A percentile compares a stretch with the other conserved stretches of the same genome.
Conservation (phyloP, 352 stramenopile species). For the Thalassiosira pacifica region DNA sequence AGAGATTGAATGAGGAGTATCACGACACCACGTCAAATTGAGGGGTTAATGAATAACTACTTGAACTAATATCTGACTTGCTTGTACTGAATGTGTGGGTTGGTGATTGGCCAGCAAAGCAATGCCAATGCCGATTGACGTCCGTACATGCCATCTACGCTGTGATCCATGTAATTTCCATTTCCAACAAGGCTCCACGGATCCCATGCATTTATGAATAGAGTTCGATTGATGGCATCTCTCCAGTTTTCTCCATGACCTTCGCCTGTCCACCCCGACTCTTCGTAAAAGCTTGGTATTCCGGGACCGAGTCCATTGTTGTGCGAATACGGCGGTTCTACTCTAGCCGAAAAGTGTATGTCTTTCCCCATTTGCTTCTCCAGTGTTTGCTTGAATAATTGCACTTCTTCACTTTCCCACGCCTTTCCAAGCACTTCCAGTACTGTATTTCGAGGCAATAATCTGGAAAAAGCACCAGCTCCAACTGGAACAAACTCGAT, state of each 20-base stretch:
- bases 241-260: slow-evolving; percentile 20
- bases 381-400: slow-evolving; percentile 18
- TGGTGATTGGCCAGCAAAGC: slow-evolving; percentile 40
- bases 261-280: slow-evolving; percentile 25
- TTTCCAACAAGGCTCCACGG: slow-evolving; percentile 33
- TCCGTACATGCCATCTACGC: slow-evolving; percentile 31
- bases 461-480: slow-evolving; percentile 10
- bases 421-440: slow-evolving; percentile 16
- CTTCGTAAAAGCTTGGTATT: slow-evolving; percentile 34
- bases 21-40: too few species aligned
- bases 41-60: too few species aligned
- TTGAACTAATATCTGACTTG: slow-evolving; percentile 11
- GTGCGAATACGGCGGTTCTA: slow-evolving; percentile 18
- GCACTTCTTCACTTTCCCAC: slow-evolving; percentile 27
- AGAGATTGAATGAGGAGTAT: too few species aligned
- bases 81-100: slow-evolving; percentile 28
- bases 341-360: slow-evolving; percentile 16
- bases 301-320: slow-evolving; percentile 29
- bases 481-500: slow-evolving; percentile 32
- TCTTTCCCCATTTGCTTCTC: slow-evolving; percentile 10
- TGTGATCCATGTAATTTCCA: slow-evolving; percentile 36
- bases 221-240: slow-evolving; percentile 21
- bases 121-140: slow-evolving; percentile 19
- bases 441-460: slow-evolving; percentile 7
- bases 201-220: slow-evolving; percentile 45